These are phyloP conservation scores for Cucurbita moschata DNA, from an alignment of 306 rosid species.

Conservation along the genomic window DNA sequence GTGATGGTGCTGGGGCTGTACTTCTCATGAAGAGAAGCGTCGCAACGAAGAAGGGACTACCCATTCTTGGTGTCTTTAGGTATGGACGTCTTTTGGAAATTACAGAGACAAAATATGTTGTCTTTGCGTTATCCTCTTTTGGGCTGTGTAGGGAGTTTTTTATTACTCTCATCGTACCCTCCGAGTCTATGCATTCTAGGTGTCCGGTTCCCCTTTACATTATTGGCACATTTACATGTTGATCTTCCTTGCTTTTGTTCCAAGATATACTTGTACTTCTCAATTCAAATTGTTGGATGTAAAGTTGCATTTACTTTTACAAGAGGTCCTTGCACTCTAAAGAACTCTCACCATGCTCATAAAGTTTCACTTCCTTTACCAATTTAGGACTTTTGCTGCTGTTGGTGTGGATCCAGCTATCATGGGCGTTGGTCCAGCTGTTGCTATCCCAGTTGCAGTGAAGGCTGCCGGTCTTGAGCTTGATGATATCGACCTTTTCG, in stretches of 20 bases:
- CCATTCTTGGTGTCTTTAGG: conserved; percentile 95
- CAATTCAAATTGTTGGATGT: neutral
- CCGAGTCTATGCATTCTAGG: neutral
- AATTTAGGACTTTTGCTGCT: conserved; percentile 69
- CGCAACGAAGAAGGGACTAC: conserved; percentile 70
- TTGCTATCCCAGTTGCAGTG: conserved; percentile 91
- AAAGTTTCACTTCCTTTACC: conserved; percentile 4
- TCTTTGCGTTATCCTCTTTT: neutral
- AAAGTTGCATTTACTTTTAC: neutral
- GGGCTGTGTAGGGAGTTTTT: no score
- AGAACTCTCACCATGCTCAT: neutral
- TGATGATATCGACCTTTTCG: conserved; percentile 80
- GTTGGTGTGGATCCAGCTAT: conserved; percentile 96
- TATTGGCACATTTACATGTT: neutral
- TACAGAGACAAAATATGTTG: neutral
- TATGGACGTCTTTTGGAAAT: conserved; percentile 6
- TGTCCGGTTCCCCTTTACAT: neutral
- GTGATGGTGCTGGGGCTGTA: conserved; percentile 96
- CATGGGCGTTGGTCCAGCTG: conserved; percentile 99
- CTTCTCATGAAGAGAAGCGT: conserved; percentile 85
- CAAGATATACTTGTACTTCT: neutral
- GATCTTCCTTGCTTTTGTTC: neutral
- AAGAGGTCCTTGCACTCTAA: neutral
- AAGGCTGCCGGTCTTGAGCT: conserved; percentile 95
- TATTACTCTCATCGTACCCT: neutral